These are phyloP conservation scores for Mucor racemosus DNA, from an alignment of 371 early-diverging fungal genomes.

Conservation along the genomic window DNA sequence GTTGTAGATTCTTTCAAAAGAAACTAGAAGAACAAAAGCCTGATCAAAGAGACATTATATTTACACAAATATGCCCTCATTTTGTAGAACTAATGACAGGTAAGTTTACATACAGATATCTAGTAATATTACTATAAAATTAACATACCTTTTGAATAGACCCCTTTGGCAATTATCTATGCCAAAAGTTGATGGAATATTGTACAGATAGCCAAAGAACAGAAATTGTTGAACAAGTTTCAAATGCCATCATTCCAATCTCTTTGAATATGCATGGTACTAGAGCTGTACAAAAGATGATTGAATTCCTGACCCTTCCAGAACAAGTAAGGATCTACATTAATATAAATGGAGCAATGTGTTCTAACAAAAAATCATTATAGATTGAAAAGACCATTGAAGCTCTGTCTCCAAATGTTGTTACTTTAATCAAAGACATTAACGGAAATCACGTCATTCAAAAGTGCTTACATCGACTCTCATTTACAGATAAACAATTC, in stretches of 20 bases:
- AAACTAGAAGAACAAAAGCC: constrained; percentile 80
- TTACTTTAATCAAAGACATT: constrained; percentile 89
- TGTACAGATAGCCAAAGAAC: constrained; percentile 79
- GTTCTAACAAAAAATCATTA: no score
- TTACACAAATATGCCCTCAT: constrained; percentile 73
- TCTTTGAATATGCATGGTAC: constrained; percentile 97
- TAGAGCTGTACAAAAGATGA: constrained; percentile 94
- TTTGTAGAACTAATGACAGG: constrained; percentile 87
- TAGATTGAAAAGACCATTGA: constrained; percentile 73
- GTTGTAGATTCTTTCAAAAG: constrained; percentile 87
- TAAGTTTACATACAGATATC: constrained; percentile 17
- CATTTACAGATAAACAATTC: constrained; percentile 81
- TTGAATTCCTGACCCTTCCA: constrained; percentile 76
- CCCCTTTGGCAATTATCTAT: constrained; percentile 92
- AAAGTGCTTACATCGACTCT: constrained; percentile 87
- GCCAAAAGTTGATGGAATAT: constrained; percentile 86
- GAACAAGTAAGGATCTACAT: constrained; percentile 49
- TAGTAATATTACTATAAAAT: background rate
- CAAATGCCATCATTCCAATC: constrained; percentile 77
- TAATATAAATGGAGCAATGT: no score
- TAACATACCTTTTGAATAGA: constrained; percentile 44
- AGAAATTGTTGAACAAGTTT: constrained; percentile 72
- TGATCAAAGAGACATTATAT: constrained; percentile 68
- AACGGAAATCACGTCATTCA: constrained; percentile 99
- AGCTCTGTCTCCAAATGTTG: constrained; percentile 80